These are phyloP conservation scores for Flaveria bidentis DNA, from an alignment of 129 eudicot species.

Conservation along the genomic window DNA sequence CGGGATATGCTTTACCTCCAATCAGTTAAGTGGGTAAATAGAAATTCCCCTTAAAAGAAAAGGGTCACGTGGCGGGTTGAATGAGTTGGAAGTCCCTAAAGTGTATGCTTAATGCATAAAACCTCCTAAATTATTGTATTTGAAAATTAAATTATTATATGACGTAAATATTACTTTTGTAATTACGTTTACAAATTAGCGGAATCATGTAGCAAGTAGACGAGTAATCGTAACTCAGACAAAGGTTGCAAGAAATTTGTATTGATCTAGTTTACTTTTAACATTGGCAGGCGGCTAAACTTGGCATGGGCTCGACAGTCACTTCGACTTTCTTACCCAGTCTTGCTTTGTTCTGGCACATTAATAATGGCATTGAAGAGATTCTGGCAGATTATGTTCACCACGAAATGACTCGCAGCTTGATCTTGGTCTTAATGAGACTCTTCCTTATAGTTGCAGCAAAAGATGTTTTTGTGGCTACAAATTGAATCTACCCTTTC, in stretches of 20 bases:
- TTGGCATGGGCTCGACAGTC: conserved; percentile 26
- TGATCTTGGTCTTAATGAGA: conserved; percentile 47
- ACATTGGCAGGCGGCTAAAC: conserved; percentile 29
- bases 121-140: background rate
- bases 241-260: background rate
- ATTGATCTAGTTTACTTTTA: background rate
- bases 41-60: background rate
- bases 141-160: too few relatives aligned
- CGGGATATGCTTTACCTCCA: background rate
- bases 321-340: conserved; percentile 36
- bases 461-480: conserved; percentile 51
- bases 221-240: background rate
- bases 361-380: conserved; percentile 49
- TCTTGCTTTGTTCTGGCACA: conserved; percentile 45
- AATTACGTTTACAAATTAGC: background rate
- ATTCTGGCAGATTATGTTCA: conserved; percentile 58
- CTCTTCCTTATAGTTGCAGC: conserved; percentile 52
- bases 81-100: background rate
- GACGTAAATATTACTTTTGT: too few relatives aligned
- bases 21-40: background rate
- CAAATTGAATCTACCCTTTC: conserved; percentile 27
- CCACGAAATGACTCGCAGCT: conserved; percentile 57
- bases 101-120: conserved; percentile 1
- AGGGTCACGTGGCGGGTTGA: background rate
- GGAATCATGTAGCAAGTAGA: background rate